Evolutionary conservation across 2,329 filamentous ascomycete genomes (phyloP), one percentile per base, ranked within the genome.

Genomic region (Podosphaera xanthii): DNA sequence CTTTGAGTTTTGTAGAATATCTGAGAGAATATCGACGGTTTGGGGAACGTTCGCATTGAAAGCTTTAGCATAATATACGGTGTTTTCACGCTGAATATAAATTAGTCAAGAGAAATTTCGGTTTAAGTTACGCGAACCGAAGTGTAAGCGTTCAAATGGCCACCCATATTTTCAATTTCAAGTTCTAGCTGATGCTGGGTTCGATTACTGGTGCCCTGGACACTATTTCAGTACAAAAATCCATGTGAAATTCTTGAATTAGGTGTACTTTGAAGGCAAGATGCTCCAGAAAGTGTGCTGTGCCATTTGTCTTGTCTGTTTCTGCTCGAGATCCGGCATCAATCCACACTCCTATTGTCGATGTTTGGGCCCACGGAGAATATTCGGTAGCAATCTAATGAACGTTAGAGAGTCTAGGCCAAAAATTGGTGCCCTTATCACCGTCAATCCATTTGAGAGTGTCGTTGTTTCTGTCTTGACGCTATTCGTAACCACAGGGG

Each of bases 101-200:
- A 59, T 35, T 34, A 53, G 50, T 3, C 22, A 53, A 9, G 12
- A 53, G 34, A 34, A 33, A 53, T 7, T 53, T 53, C 31, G 12
- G 9, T 9, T 30, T 75, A 61, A 67, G 85, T 70, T 83, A 96
- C 10, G 36, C 36, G 6, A 40, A 40, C 90, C 78, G 91, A 97
- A 69, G 92, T 98, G 79, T 98, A 98, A 72, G 92, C 92, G 76
- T 98, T 98, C 69, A 98, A 81, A 77, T 98, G 92, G 65, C 88
- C 92, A 73, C 92, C 92, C 87, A 98, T 96, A 78, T 98, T 98
- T 81, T 98, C 92, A 71, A 98, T 97, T 79, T 98, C 92, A 65
- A 98, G 84, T 78, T 98, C 92, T 72, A 98, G 80, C 77, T 98
- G 92, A 72, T 94, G 86, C 76, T 98, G 92, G 65, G 86, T 89